A percentile compares a stretch with the other conserved stretches of the same genome.
Conservation (phyloP, 306 rosid species). For the Prunus dulcis region DNA sequence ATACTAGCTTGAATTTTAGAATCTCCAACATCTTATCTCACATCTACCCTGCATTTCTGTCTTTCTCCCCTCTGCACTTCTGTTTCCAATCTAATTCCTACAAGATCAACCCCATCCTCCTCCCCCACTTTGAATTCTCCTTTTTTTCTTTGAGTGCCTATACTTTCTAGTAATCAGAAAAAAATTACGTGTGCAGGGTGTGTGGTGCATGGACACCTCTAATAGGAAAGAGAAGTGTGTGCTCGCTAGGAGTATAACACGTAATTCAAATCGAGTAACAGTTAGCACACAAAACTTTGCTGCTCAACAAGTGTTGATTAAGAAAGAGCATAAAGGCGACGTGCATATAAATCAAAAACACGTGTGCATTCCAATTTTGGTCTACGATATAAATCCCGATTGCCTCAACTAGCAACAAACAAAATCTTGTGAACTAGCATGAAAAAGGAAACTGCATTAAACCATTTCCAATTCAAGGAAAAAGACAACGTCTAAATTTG, state of each 20-base stretch:
- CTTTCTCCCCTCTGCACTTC: neutral
- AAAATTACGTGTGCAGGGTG: neutral
- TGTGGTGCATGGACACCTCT: constrained; percentile 1
- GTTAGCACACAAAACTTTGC: neutral
- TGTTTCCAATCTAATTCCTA: neutral
- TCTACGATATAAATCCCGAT: neutral
- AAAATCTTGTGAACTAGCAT: neutral
- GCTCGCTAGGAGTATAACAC: neutral
- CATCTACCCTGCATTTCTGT: neutral
- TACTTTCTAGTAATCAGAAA: neutral
- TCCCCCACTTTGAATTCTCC: neutral
- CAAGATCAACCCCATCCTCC: neutral
- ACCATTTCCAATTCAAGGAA: neutral
- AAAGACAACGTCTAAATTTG: constrained; percentile 2
- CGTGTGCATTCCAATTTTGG: neutral
- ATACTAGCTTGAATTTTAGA: neutral
- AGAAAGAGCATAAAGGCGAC: neutral
- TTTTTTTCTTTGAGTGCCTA: neutral
- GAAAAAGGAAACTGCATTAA: neutral
- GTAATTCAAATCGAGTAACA: neutral
- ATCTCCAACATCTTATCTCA: neutral
- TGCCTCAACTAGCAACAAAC: neutral
- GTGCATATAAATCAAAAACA: neutral
- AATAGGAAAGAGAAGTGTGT: neutral
- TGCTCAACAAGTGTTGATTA: constrained; percentile 1